These are phyloP conservation scores for Coniosporium apollinis DNA, from an alignment of 495 filamentous ascomycete species.

Conservation along the genomic window DNA sequence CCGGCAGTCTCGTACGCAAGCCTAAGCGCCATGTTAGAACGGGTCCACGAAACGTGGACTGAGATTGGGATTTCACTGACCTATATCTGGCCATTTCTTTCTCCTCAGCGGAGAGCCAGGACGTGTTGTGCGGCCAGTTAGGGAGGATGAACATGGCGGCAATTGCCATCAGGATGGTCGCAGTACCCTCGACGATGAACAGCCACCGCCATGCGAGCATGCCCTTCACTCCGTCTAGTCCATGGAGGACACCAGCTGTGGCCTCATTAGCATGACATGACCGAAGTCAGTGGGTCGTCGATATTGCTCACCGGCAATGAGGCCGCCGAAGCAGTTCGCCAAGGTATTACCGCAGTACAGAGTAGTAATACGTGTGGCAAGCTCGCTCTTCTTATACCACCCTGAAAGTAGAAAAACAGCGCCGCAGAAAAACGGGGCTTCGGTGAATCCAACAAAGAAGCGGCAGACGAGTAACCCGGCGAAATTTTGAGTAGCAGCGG, in stretches of 20 bases:
- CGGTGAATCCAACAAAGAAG: conserved; percentile 51
- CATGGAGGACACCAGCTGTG: background rate
- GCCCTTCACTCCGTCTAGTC: conserved; percentile 1
- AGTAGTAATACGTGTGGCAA: conserved; percentile 35
- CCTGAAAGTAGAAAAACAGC: conserved; percentile 34
- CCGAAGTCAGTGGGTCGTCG: no score
- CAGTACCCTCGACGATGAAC: conserved; percentile 26
- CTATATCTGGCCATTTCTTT: conserved; percentile 22
- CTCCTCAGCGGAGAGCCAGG: conserved; percentile 27
- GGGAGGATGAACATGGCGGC: conserved; percentile 24
- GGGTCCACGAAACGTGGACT: background rate
- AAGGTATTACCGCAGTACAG: conserved; percentile 46
- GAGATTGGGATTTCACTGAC: conserved; percentile 6
- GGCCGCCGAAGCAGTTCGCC: conserved; percentile 45
- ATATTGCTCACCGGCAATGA: conserved; percentile 43
- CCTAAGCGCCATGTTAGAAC: no score
- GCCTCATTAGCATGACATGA: no score
- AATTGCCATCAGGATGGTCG: conserved; percentile 27
- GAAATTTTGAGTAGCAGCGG: conserved; percentile 40
- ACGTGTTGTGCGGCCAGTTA: conserved; percentile 29
- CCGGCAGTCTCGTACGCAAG: no score
- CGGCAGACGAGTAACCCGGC: conserved; percentile 46
- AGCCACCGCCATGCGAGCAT: conserved; percentile 13
- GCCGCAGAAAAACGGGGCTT: conserved; percentile 16
- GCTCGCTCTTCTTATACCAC: conserved; percentile 39